Base-by-base conservation (phyloP, 495 filamentous ascomycete genomes). In the Penicillium salamii region DNA sequence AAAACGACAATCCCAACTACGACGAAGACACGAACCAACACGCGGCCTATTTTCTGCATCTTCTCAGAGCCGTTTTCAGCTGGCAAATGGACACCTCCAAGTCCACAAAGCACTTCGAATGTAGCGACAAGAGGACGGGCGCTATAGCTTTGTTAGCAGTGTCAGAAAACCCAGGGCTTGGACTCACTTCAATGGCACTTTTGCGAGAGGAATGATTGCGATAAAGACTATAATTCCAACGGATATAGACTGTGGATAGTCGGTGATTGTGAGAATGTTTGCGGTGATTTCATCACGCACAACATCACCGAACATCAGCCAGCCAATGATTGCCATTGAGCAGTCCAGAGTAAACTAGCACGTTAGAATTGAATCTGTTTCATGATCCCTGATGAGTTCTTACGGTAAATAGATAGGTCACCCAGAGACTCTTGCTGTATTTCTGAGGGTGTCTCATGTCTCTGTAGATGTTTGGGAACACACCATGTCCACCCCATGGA, bases 371-470 rank as follows among this genome's bases (percentile, higher is more conserved):
- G 46, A 15, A 41, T 1, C 41, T 39, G 8, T 1, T 21, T 5
- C 15, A 21, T 39, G 7, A 19, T 35, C 8, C 12, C n/a, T 9
- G 40, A 35, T 38, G 42, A 6, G 36, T 14, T 58, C 83, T 62
- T 78, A 92, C 88, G 35, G 91, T 96, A 67, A 96, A 97, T n/a
- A 82, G 67, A 61, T 93, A 97, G 1, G 91, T 95, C 33, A 84
- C 78, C 59, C 85, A 82, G 15, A 97, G 76, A 41, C 84, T 86
- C 64, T 80, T 80, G 17, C 74, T 76, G 65, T 93, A 97, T 60
- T 90, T 93, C 37, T 87, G 77, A 0, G 93, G 91, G 65, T 97
- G 93, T 52, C 93, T 78, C 93, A 98, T 98, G 69, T 98, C 93
- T 42, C 91, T 81, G 65, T 96, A 98, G 59, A 98, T 96, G 59